phyloP scores from a whole-genome alignment of 1,284 basidiomycete species.

The Ganoderma lucidum region DNA sequence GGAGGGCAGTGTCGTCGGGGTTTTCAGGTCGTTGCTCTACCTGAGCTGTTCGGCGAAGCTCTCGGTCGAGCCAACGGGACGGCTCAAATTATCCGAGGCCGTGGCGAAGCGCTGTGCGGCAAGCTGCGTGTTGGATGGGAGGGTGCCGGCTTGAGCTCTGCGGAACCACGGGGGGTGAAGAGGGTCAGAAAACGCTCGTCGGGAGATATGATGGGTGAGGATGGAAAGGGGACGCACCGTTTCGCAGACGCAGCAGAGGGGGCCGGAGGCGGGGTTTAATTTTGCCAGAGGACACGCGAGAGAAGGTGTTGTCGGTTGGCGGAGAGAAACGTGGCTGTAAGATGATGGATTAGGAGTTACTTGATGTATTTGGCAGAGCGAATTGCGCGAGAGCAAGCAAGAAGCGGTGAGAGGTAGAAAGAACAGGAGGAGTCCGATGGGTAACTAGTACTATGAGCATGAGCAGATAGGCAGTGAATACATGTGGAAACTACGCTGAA shows the following conservation, averaged over 20 bases:
- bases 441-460: constrained; percentile 54
- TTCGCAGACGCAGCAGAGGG: constrained; percentile 90
- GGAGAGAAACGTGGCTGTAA: constrained; percentile 85
- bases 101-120: constrained; percentile 84
- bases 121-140: constrained; percentile 88
- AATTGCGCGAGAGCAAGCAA: constrained; percentile 43
- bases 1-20: constrained; percentile 47
- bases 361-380: constrained; percentile 50
- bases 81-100: constrained; percentile 63
- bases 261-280: constrained; percentile 79
- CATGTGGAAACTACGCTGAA: too few relatives aligned
- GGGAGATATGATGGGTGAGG: constrained; percentile 12
- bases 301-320: constrained; percentile 80
- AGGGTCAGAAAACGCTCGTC: constrained; percentile 23
- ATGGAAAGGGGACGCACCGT: constrained; percentile 58
- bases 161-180: constrained; percentile 77
- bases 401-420: constrained; percentile 40
- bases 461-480: constrained; percentile 10
- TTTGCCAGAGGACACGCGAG: constrained; percentile 82
- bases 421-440: constrained; percentile 48
- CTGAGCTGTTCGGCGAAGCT: constrained; percentile 64
- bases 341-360: constrained; percentile 83
- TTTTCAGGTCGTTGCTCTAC: constrained; percentile 56
- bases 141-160: constrained; percentile 88
- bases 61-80: constrained; percentile 65